A percentile compares a stretch with the other conserved stretches of the same genome.
Conservation (phyloP, 257 asterid genomes). For the Apocynum venetum region DNA sequence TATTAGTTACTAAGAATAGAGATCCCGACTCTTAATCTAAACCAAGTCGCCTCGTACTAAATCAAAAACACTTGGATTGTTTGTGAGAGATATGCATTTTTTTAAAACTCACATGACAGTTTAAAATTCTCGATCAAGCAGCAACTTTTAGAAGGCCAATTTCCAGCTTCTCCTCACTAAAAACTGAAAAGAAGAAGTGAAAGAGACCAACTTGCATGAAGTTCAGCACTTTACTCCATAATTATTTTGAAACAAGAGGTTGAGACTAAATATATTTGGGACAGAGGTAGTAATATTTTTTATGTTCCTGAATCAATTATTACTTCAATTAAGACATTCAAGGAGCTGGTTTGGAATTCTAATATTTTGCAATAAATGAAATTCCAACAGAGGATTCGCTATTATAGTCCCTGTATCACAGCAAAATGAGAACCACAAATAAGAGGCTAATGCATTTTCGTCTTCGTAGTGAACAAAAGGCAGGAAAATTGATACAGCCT, state of each 20-base stretch:
- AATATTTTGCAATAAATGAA: slow-evolving; percentile 19
- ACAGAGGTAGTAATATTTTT: not conserved
- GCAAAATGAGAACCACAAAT: slow-evolving; percentile 51
- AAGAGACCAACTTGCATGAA: not conserved
- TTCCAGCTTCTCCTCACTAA: not conserved
- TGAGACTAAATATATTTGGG: no score
- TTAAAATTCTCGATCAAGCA: not conserved
- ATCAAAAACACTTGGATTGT: not conserved
- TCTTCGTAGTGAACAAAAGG: slow-evolving; percentile 82
- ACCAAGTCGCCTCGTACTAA: not conserved
- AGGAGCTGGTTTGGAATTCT: slow-evolving; percentile 14
- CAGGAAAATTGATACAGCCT: slow-evolving; percentile 93
- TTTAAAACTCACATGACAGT: not conserved
- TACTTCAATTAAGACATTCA: not conserved
- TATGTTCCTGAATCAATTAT: not conserved
- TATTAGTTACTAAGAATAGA: not conserved
- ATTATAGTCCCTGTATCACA: slow-evolving; percentile 62
- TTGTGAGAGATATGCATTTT: not conserved
- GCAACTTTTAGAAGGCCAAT: not conserved
- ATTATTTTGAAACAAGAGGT: not conserved
- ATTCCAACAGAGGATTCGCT: slow-evolving; percentile 27
- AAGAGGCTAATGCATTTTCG: slow-evolving; percentile 70
- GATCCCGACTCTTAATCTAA: not conserved
- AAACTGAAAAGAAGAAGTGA: not conserved
- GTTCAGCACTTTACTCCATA: not conserved